phyloP scores from a whole-genome alignment of 495 filamentous ascomycete genomes.

The Astrocystis sublimbata region DNA sequence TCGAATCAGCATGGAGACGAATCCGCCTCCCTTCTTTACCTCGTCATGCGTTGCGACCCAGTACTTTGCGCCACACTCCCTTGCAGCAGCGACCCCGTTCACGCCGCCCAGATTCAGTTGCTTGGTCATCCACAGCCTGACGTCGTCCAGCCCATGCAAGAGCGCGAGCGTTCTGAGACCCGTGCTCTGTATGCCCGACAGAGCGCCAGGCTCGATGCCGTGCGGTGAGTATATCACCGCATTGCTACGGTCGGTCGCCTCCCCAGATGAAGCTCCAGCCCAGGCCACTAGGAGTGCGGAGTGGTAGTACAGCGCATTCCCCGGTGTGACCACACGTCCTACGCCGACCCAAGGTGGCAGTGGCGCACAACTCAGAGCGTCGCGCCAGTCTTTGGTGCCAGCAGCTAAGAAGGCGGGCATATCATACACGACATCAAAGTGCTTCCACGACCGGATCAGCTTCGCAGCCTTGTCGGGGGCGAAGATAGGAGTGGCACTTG shows the following conservation, averaged over 20 bases:
- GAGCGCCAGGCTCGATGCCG: constrained; percentile 45
- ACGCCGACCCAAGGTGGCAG: constrained; percentile 55
- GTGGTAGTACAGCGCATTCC: constrained; percentile 52
- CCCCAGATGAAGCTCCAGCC: constrained; percentile 11
- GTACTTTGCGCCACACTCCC: constrained; percentile 50
- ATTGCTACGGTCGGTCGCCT: constrained; percentile 32
- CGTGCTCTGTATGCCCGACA: constrained; percentile 36
- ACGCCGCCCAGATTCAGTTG: constrained; percentile 58
- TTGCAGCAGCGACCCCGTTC: constrained; percentile 53
- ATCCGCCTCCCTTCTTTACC: constrained; percentile 52
- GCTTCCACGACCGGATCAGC: constrained; percentile 48
- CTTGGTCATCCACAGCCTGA: constrained; percentile 43
- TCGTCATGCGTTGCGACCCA: constrained; percentile 63
- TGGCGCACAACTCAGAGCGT: constrained; percentile 22
- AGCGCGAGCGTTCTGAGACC: constrained; percentile 48
- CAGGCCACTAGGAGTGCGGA: constrained; percentile 55
- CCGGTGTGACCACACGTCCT: constrained; percentile 43
- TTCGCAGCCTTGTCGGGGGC: constrained; percentile 49
- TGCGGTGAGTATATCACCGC: constrained; percentile 61
- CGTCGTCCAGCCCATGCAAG: constrained; percentile 58
- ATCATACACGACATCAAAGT: constrained; percentile 46
- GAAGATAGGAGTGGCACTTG: constrained; percentile 49
- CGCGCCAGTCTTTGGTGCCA: constrained; percentile 11
- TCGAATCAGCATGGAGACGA: constrained; percentile 50
- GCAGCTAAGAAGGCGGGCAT: constrained; percentile 18